Base-by-base conservation (phyloP, 208 protist genomes). In the Endotrypanum monterogeii region DNA sequence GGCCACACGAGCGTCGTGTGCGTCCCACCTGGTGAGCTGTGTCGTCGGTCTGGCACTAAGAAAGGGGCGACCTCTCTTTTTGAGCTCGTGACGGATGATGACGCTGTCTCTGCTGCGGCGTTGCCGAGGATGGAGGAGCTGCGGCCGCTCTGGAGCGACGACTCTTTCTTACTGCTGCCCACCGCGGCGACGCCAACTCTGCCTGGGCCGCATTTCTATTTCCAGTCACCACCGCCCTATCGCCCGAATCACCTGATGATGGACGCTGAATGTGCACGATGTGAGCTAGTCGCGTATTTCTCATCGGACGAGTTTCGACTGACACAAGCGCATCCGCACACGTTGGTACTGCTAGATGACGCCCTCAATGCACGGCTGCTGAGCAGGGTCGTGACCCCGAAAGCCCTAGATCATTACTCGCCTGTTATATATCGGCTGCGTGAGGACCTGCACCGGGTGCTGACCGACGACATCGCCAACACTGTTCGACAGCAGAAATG, bases 1-100 rank as follows among this genome's bases (percentile, higher is more conserved):
- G 90, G 90, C 18, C 86, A 95, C 86, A 95, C 90, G 6, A 87
- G 80, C 11, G 80, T 85, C 37, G 62, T 86, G 67, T 92, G 90
- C 57, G 60, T 82, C 20, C 73, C 69, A 14, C 30, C 54, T 50
- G 74, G 57, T 2, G 18, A 44, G 46, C 32, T 70, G 66, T 32
- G 35, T 18, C 66, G 32, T 18, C 66, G 32, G 18, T 16, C 7
- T 56, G 66, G 11, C 25, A 50, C n/a, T 5, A 30, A 30, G n/a
- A 50, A 20, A 39, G 66, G n/a, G 18, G 18, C n/a, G 6, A 35
- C 7, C 16, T 25, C 1, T 20, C 66, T 55, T 39, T 80, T 72
- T 56, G 54, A 67, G 30, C 56, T 80, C 1, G 70, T 73, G n/a
- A 37, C 74, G 20, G 68, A 28, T 28, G 18, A 23, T 28, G 20